Evolutionary conservation across 805 yeast genomes (phyloP), one percentile per base, ranked within the genome.

Genomic region (Saturnispora halmiae): DNA sequence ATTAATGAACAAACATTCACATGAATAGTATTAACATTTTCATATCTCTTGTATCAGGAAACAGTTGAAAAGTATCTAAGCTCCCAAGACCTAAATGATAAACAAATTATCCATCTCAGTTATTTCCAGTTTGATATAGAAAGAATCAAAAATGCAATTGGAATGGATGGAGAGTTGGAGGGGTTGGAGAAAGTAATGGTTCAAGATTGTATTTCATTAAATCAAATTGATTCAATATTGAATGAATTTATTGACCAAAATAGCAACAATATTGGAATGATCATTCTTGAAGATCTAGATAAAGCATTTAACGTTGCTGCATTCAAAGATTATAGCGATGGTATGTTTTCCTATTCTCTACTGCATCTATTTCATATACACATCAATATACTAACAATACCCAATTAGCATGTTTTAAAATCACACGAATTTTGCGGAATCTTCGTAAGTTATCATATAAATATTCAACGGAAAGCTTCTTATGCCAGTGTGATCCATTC

Each of bases 91-190:
- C n/a, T 22, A 22, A 10, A 10, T 22, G 10, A 6, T 10, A 22
- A 22, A 22, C 26, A 10, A 6, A 50, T 52, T 19, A 36, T 31
- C 6, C 53, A 51, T 32, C 15, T 43, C 8, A 32, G 36, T 6
- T 30, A 46, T 2, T 31, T 38, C 9, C 2, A 28, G 3, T 38
- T 15, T 34, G 45, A 42, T 15, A 25, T 31, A 21, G 45, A 34
- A n/a, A 24, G 41, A 20, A 9, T 42, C 6, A 30, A 31, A 9
- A 14, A 13, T n/a, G 22, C 14, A n/a, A 6, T 14, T n/a, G n/a
- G 22, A 19, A 19, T 33, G 18, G 22, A 33, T 21, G 9, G 6
- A 22, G n/a, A 22, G 6, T 22, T 22, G 11, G 16, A 35, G 15
- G 27, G 15, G 6, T 16, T 25, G 2, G 27, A 25, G 6, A 30